Evolutionary conservation across 371 early-diverging fungal genomes (phyloP), one percentile per base, ranked within the genome.

Genomic region (Catenaria anguillulae): DNA sequence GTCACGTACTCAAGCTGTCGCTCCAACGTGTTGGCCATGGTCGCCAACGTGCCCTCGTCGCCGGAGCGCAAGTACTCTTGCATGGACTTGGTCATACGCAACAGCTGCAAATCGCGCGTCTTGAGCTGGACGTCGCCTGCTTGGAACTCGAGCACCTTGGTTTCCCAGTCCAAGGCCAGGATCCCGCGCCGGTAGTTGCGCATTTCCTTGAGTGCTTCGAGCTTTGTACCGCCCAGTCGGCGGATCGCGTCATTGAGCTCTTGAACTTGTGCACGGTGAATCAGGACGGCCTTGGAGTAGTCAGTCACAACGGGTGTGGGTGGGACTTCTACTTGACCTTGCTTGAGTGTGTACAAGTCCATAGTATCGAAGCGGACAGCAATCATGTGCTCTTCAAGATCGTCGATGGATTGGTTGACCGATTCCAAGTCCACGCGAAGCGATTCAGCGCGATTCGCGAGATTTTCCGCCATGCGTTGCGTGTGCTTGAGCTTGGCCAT

Each of bases 261-360:
- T 58, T 81, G 78, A 15, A 81, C 74, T 4, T 70, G 72, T 12
- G 54, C 46, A 13, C 77, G 66, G 63, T 77, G 73, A 23, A 81
- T 68, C 56, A 81, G 60, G 3, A 72, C 68, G 1, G 78, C 76
- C 42, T 73, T 74, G 21, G 70, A 61, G 66, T 79, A 81, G 64
- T 81, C 78, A 1, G 81, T 81, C 35, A 81, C 75, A 2, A 81
- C 75, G 5, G 78, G 77, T 4, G 73, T 66, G 56, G 77, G 79
- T 12, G 76, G 70, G 1, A 78, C 75, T 67, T 81, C 81, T 6
- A 81, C 81, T 73, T 79, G 79, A 8, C 81, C 81, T 62, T 81
- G 81, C 67, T 81, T 81, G 17, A 81, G 66, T 56, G 67, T 63
- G 56, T 68, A 73, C 60, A 81, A 64, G 12, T 56, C 63, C 33